phyloP scores from a whole-genome alignment of 306 rosid genomes.

The Dalbergia oliveri region DNA sequence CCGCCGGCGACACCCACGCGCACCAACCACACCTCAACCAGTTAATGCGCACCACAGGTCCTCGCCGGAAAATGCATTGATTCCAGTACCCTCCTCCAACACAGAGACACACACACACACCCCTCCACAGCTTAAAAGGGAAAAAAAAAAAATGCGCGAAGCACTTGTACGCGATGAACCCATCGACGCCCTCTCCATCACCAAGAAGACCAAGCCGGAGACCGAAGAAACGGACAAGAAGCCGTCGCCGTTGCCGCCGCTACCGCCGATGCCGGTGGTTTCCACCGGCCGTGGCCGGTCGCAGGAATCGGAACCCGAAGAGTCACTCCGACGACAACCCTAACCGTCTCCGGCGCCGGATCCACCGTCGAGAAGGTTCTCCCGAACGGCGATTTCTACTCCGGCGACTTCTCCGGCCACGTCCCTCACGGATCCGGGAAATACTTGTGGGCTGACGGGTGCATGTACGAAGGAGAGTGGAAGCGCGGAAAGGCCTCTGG shows the following conservation, averaged over 20 bases:
- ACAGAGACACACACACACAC: neutral
- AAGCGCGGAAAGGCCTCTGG: constrained; percentile 83
- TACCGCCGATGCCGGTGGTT: constrained; percentile 43
- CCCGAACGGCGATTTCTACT: constrained; percentile 93
- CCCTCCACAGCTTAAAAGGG: neutral
- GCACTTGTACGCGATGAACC: constrained; percentile 59
- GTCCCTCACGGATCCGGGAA: constrained; percentile 95
- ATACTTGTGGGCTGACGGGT: constrained; percentile 92
- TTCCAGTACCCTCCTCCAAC: constrained; percentile 8
- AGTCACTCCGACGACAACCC: constrained; percentile 69
- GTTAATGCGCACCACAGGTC: neutral
- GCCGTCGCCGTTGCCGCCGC: constrained; percentile 43
- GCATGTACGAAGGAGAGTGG: constrained; percentile 93
- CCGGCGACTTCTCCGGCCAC: constrained; percentile 80
- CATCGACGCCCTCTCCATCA: constrained; percentile 41
- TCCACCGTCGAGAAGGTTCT: constrained; percentile 63
- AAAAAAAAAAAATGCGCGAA: constrained; percentile 70
- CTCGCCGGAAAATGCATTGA: constrained; percentile 47
- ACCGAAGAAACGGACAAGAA: constrained; percentile 44
- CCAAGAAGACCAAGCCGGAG: constrained; percentile 67
- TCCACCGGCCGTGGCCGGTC: constrained; percentile 67
- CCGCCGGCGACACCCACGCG: constrained; percentile 45
- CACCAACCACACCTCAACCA: neutral
- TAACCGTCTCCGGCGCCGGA: constrained; percentile 36
- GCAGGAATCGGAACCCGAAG: constrained; percentile 65